Conservation (phyloP, 2,329 filamentous ascomycete species). For the Thielaviopsis euricoi region DNA sequence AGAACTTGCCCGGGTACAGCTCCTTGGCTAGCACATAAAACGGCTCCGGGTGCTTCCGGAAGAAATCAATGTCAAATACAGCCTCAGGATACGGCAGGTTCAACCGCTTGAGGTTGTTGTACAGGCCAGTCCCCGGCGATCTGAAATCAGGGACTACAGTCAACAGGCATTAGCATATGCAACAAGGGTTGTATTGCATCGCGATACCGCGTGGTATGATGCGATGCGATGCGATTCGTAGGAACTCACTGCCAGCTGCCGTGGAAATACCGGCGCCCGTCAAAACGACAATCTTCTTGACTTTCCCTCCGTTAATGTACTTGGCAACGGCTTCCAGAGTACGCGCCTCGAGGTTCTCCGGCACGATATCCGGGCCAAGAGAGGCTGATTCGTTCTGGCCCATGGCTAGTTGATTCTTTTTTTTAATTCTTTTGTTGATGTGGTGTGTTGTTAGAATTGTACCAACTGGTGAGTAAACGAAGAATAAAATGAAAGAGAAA, state of each 20-base stretch:
- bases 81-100: conserved; percentile 81
- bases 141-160: conserved; percentile 77
- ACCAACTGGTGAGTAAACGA: too few relatives aligned
- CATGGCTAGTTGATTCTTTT: conserved; percentile 34
- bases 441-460: background rate
- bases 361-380: conserved; percentile 42
- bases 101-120: conserved; percentile 75
- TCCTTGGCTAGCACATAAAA: conserved; percentile 90
- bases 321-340: conserved; percentile 61
- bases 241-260: conserved; percentile 40
- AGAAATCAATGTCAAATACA: conserved; percentile 87
- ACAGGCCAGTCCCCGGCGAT: conserved; percentile 82
- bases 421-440: background rate
- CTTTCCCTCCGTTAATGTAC: conserved; percentile 55
- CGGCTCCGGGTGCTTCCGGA: conserved; percentile 64
- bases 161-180: background rate
- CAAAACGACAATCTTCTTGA: conserved; percentile 65
- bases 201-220: too few relatives aligned
- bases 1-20: conserved; percentile 77
- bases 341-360: conserved; percentile 50
- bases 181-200: background rate
- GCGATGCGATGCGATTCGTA: too few relatives aligned
- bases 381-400: conserved; percentile 65
- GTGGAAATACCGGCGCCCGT: conserved; percentile 83
- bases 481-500: too few relatives aligned